Percentiles rank a stretch among this genome's conserved stretches.
phyloP scores from a whole-genome alignment of 78 protist genomes.

The Dictyostelium intermedium region DNA sequence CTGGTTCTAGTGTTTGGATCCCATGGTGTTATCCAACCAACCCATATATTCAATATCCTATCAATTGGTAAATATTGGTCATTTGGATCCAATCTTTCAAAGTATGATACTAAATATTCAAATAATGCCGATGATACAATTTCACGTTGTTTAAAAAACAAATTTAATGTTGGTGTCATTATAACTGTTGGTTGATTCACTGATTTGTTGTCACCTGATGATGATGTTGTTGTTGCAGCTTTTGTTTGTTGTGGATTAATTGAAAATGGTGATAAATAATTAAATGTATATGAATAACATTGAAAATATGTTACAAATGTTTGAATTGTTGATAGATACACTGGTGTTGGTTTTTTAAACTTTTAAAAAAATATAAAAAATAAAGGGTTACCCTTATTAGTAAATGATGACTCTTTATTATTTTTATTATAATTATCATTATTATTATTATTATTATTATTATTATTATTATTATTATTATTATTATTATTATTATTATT shows the following conservation, averaged over 20 bases:
- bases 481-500: no score
- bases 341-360: slow-evolving; percentile 45
- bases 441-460: no score
- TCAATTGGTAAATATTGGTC: slow-evolving; percentile 41
- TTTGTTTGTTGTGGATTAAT: neutral
- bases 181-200: neutral
- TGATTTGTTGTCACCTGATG: no score
- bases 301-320: slow-evolving; percentile 11
- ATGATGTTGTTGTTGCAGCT: neutral
- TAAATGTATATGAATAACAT: neutral
- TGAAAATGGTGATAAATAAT: slow-evolving; percentile 1
- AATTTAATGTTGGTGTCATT: neutral
- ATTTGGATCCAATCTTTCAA: slow-evolving; percentile 20
- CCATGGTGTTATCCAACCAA: slow-evolving; percentile 44
- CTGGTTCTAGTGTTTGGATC: neutral
- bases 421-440: neutral
- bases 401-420: no score
- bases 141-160: neutral
- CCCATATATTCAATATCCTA: slow-evolving; percentile 11
- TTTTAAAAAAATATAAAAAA: no score
- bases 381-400: no score
- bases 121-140: slow-evolving; percentile 21
- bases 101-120: neutral
- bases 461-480: neutral
- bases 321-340: neutral